Evolutionary conservation across 1,284 basidiomycete species (phyloP).

Genomic region (Ceratorhiza oryzae-sativae): DNA sequence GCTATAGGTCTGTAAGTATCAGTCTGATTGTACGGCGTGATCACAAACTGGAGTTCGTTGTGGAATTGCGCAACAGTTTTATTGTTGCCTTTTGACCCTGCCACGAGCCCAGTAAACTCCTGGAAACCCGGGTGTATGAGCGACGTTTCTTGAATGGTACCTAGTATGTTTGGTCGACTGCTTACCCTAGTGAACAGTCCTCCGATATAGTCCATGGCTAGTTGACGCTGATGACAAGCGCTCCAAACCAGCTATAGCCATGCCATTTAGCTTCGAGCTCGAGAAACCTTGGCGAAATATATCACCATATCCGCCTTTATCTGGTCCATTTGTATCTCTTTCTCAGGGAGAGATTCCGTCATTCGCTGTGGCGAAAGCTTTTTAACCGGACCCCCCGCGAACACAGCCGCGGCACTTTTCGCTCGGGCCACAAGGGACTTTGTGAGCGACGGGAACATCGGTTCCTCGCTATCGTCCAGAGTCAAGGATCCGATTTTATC

Average conservation of each 20-base stretch:
- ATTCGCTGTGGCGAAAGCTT: background rate
- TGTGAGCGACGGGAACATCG: too few species aligned
- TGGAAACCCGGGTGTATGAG: background rate
- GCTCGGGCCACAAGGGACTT: too few species aligned
- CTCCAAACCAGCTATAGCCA: background rate
- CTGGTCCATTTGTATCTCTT: background rate
- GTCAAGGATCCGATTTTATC: background rate
- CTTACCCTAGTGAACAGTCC: constrained; percentile 4
- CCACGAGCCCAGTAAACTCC: background rate
- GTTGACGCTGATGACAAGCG: background rate
- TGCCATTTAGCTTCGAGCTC: too few species aligned
- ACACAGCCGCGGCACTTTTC: too few species aligned
- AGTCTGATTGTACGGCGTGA: background rate
- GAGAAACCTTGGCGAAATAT: background rate
- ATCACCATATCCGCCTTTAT: constrained; percentile 3
- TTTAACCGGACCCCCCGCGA: too few species aligned
- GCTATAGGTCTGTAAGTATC: background rate
- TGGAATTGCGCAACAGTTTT: background rate
- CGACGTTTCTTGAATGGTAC: background rate
- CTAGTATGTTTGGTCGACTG: background rate
- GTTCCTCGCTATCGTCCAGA: too few species aligned
- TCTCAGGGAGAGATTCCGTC: background rate
- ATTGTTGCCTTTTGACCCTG: too few species aligned
- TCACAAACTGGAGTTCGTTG: background rate
- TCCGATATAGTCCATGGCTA: background rate